Percentiles rank a stretch among this genome's conserved stretches.
phyloP scores from a whole-genome alignment of 192 early-diverging fungal species.

The Coemansia sp. region DNA sequence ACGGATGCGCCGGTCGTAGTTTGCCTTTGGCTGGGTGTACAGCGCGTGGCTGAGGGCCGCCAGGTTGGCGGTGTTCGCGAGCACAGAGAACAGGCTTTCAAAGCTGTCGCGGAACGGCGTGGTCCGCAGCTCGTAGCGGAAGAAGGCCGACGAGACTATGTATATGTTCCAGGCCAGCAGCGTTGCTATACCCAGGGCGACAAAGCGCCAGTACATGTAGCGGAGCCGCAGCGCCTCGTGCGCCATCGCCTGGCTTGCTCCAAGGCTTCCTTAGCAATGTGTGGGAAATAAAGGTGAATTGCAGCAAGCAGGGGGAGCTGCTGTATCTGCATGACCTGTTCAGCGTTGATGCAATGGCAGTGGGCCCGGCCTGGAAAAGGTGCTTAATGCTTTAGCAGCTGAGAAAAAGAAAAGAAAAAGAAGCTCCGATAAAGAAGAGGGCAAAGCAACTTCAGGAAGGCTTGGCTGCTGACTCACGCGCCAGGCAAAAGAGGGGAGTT shows the following conservation, averaged over 20 bases:
- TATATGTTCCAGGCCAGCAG: constrained; percentile 81
- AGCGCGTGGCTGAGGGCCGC: constrained; percentile 56
- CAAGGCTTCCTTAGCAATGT: background rate
- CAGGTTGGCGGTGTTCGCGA: constrained; percentile 63
- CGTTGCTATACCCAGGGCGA: constrained; percentile 70
- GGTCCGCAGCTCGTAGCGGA: constrained; percentile 60
- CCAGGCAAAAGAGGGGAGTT: too few relatives aligned
- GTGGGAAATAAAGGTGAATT: too few relatives aligned
- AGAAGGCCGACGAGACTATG: constrained; percentile 75
- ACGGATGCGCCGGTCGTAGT: constrained; percentile 41
- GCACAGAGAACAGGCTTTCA: constrained; percentile 73
- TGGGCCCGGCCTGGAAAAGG: background rate
- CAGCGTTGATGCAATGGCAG: too few relatives aligned
- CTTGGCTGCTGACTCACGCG: too few relatives aligned
- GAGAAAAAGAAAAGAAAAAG: background rate
- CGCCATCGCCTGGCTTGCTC: background rate
- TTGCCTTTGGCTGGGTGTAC: constrained; percentile 48
- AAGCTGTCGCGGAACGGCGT: constrained; percentile 69
- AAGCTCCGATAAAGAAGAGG: background rate
- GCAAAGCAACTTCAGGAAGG: background rate
- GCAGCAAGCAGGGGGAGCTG: too few relatives aligned
- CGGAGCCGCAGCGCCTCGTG: constrained; percentile 9
- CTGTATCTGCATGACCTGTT: too few relatives aligned
- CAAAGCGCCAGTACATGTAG: constrained; percentile 59
- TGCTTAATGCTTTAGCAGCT: background rate